Evolutionary conservation across 1,284 basidiomycete species (phyloP).

Genomic region (Spongispora temasekensis): DNA sequence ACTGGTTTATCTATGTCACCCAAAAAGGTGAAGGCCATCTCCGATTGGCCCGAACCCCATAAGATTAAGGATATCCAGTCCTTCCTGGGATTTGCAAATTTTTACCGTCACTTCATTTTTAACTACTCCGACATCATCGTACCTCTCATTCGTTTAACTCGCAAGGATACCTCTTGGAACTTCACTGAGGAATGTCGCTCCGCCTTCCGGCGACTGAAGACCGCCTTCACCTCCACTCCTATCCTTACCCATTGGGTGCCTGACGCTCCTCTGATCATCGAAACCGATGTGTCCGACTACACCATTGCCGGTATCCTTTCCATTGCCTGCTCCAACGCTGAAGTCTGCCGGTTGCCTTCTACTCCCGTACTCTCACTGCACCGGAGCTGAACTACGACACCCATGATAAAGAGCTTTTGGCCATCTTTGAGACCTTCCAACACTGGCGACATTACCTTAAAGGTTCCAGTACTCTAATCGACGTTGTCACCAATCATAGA

Average conservation of each 20-base stretch:
- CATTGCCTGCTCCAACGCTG: not conserved
- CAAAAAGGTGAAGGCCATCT: not conserved
- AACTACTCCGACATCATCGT: not conserved
- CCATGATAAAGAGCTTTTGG: no score
- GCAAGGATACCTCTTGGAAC: not conserved
- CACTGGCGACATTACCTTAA: not conserved
- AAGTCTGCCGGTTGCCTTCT: not conserved
- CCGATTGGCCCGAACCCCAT: no score
- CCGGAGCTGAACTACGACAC: not conserved
- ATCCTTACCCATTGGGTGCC: not conserved
- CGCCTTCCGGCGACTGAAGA: not conserved
- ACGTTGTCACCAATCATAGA: not conserved
- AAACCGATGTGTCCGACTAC: not conserved
- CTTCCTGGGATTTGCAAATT: no score
- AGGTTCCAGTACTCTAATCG: not conserved
- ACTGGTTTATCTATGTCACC: no score
- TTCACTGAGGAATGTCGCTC: not conserved
- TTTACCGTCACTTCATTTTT: not conserved
- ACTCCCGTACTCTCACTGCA: not conserved
- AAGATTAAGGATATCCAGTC: no score
- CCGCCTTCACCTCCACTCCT: slow-evolving; percentile 5
- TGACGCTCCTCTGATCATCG: not conserved
- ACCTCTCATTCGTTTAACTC: not conserved
- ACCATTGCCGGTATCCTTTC: not conserved
- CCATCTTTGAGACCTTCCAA: not conserved